A percentile compares a stretch with the other conserved stretches of the same genome.
phyloP scores from a whole-genome alignment of 805 yeast genomes.

The Isabelozyma pseudorhagii region DNA sequence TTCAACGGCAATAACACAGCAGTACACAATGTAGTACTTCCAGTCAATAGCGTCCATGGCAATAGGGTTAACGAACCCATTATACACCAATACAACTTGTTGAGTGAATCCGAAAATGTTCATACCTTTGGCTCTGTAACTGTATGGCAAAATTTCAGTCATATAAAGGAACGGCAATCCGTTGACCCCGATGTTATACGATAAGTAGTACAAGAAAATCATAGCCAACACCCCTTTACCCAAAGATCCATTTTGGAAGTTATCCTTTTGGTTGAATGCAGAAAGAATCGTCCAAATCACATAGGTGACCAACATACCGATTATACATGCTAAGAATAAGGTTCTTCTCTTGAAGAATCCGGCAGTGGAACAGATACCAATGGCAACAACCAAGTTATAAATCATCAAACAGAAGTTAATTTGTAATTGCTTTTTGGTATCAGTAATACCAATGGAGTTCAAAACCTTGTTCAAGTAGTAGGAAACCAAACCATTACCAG shows the following conservation, averaged over 20 bases:
- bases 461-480: conserved; percentile 51
- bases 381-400: conserved; percentile 38
- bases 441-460: conserved; percentile 50
- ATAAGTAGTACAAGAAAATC: conserved; percentile 40
- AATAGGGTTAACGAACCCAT: conserved; percentile 15
- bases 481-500: conserved; percentile 52
- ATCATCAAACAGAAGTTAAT: conserved; percentile 51
- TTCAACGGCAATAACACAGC: conserved; percentile 23
- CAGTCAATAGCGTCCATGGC: conserved; percentile 32
- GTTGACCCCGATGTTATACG: conserved; percentile 24
- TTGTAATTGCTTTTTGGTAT: conserved; percentile 40
- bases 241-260: conserved; percentile 36
- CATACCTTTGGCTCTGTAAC: conserved; percentile 30
- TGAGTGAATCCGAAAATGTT: conserved; percentile 16
- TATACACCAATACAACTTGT: conserved; percentile 11
- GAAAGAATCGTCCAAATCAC: conserved; percentile 29
- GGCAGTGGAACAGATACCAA: conserved; percentile 12
- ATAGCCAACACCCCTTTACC: conserved; percentile 49
- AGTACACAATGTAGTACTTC: conserved; percentile 34
- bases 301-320: conserved; percentile 8
- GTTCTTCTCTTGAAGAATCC: conserved; percentile 25
- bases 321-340: conserved; percentile 14
- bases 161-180: conserved; percentile 27
- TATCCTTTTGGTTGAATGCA: conserved; percentile 39
- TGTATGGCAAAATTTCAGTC: conserved; percentile 31